These are phyloP conservation scores for Domatiomyces globalis DNA, from an alignment of 2,329 filamentous ascomycete species.

Conservation along the genomic window DNA sequence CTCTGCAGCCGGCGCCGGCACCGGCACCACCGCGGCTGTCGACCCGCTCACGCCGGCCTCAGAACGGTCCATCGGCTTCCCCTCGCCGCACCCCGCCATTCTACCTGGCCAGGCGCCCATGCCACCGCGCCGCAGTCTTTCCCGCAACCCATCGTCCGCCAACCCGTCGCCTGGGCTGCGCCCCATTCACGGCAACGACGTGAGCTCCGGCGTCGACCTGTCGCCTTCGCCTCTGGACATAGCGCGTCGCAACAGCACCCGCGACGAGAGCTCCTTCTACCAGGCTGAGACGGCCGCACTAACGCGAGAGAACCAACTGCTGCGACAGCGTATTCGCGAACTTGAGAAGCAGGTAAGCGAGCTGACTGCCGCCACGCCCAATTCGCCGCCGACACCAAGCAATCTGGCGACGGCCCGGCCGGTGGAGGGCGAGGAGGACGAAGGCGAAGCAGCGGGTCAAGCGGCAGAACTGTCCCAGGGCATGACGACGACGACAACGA, in stretches of 20 bases:
- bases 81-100: slow-evolving; percentile 22
- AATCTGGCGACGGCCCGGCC: slow-evolving; percentile 14
- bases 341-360: slow-evolving; percentile 21
- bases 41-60: slow-evolving; percentile 32
- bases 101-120: slow-evolving; percentile 15
- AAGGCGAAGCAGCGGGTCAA: slow-evolving; percentile 6
- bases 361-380: slow-evolving; percentile 7
- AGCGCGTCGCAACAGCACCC: slow-evolving; percentile 24
- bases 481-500: neutral
- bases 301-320: slow-evolving; percentile 35
- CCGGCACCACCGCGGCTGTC: slow-evolving; percentile 27
- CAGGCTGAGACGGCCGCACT: slow-evolving; percentile 35
- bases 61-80: slow-evolving; percentile 29
- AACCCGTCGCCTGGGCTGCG: slow-evolving; percentile 25
- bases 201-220: slow-evolving; percentile 12
- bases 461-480: no score
- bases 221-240: slow-evolving; percentile 17
- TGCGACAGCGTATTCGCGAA: slow-evolving; percentile 34
- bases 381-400: slow-evolving; percentile 12
- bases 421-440: slow-evolving; percentile 7
- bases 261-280: slow-evolving; percentile 34
- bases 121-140: slow-evolving; percentile 21
- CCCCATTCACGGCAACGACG: slow-evolving; percentile 17
- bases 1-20: slow-evolving; percentile 22
- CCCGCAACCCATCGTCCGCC: slow-evolving; percentile 25